Conservation (phyloP, 2,329 filamentous ascomycete genomes). For the Fusarium oxysporum region DNA sequence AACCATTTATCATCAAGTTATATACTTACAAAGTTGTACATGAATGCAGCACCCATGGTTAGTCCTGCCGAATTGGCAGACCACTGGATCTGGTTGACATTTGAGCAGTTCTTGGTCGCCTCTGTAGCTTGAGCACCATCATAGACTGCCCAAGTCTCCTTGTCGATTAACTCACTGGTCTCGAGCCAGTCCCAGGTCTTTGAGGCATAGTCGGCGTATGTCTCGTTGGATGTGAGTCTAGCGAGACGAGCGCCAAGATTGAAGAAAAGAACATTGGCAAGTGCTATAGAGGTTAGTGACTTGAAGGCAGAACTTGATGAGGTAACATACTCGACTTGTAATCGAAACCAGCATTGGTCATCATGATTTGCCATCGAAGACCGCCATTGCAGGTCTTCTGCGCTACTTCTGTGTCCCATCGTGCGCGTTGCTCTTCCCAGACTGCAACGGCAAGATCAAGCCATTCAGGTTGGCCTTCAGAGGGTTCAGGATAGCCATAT, state of each 20-base stretch:
- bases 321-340: constrained; percentile 71
- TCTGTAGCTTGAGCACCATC: constrained; percentile 69
- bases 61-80: constrained; percentile 73
- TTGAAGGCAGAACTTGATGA: accelerated
- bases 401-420: constrained; percentile 68
- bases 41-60: constrained; percentile 71
- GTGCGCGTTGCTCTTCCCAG: constrained; percentile 7
- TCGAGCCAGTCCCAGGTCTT: constrained; percentile 72
- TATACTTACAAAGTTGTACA: constrained; percentile 71
- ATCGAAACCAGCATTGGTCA: constrained; percentile 78
- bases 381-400: constrained; percentile 53
- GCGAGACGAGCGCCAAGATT: constrained; percentile 76
- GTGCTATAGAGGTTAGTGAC: constrained; percentile 50
- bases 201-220: constrained; percentile 72
- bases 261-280: constrained; percentile 72
- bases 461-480: constrained; percentile 64
- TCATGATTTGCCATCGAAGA: constrained; percentile 83
- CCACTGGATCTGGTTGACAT: constrained; percentile 70
- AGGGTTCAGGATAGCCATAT: constrained; percentile 69
- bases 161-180: constrained; percentile 66
- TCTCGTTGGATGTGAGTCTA: constrained; percentile 73
- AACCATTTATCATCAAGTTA: background rate
- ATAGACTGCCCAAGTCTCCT: constrained; percentile 69
- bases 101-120: constrained; percentile 67
- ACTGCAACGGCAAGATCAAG: constrained; percentile 73